Evolutionary conservation across 164 flowering plant genomes (phyloP).

Genomic region (Magnolia sinica): DNA sequence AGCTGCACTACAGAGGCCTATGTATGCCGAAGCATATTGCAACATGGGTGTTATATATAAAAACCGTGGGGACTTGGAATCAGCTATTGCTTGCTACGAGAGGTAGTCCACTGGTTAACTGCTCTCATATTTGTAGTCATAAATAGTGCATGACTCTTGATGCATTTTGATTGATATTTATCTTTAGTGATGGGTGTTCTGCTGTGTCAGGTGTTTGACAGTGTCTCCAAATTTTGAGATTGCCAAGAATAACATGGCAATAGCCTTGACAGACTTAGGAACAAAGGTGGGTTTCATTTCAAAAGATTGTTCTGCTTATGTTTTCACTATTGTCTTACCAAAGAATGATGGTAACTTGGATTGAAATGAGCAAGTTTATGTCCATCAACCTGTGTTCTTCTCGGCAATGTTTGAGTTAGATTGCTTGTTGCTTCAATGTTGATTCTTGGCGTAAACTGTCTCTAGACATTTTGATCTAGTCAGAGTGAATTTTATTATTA

Average conservation of each 20-base stretch:
- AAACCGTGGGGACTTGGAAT: constrained; percentile 90
- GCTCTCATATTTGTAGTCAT: not conserved
- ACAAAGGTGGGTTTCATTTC: constrained; percentile 62
- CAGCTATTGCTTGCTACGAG: constrained; percentile 96
- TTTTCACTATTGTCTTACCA: not conserved
- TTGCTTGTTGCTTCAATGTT: not conserved
- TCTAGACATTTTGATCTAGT: not conserved
- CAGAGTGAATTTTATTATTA: not conserved
- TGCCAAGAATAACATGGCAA: constrained; percentile 99
- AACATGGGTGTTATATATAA: constrained; percentile 99
- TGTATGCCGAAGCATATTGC: constrained; percentile 99
- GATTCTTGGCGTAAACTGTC: not conserved
- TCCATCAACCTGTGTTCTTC: not conserved
- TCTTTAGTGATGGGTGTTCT: not conserved
- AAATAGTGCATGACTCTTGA: not conserved
- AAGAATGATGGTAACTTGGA: not conserved
- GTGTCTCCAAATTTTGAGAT: constrained; percentile 98
- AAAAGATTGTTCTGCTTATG: not conserved
- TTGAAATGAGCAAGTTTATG: not conserved
- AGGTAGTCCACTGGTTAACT: constrained; percentile 45
- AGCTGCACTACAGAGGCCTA: constrained; percentile 92
- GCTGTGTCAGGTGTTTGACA: constrained; percentile 73
- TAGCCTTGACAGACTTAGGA: constrained; percentile 97
- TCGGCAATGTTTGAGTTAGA: not conserved
- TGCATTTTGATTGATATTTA: not conserved